phyloP scores from a whole-genome alignment of 2,329 filamentous ascomycete species.

The Exophiala alcalophila region DNA sequence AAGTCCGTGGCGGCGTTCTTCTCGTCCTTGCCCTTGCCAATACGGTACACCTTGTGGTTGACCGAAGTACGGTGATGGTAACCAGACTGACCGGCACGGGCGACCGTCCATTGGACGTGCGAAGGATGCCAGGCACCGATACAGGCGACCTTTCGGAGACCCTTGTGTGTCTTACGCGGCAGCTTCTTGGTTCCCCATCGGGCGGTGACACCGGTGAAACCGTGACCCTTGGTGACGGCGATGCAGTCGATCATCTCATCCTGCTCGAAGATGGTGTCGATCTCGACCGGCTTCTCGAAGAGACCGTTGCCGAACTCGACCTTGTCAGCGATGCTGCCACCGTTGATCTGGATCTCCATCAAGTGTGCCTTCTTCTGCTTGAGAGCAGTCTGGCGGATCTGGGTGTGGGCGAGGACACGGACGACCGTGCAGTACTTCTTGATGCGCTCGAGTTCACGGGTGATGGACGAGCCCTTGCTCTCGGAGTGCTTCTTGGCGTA shows the following conservation, averaged over 20 bases:
- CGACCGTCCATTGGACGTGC: conserved; percentile 99
- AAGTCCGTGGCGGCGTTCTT: conserved; percentile 91
- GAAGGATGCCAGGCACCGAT: conserved; percentile 99
- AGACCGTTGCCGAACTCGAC: conserved; percentile 91
- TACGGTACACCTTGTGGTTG: conserved; percentile 99
- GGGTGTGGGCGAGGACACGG: conserved; percentile 98
- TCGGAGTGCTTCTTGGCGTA: conserved; percentile 99
- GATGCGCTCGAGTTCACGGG: conserved; percentile 98
- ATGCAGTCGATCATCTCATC: conserved; percentile 99
- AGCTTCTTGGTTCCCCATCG: conserved; percentile 99
- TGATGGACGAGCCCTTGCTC: conserved; percentile 83
- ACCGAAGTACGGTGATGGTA: conserved; percentile 99
- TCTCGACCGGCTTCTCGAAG: conserved; percentile 97
- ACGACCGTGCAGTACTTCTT: conserved; percentile 99
- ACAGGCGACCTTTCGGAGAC: conserved; percentile 99
- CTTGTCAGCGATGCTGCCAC: conserved; percentile 93
- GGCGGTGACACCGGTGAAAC: conserved; percentile 93
- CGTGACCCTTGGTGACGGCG: conserved; percentile 99
- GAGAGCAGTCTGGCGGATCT: conserved; percentile 97
- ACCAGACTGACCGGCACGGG: conserved; percentile 98
- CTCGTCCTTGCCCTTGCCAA: conserved; percentile 88
- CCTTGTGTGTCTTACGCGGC: conserved; percentile 99
- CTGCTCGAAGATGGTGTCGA: conserved; percentile 95
- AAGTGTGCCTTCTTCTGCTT: conserved; percentile 99
- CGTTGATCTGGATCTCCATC: conserved; percentile 99